Conservation (phyloP, 306 rosid genomes). For the Glycine soja region DNA sequence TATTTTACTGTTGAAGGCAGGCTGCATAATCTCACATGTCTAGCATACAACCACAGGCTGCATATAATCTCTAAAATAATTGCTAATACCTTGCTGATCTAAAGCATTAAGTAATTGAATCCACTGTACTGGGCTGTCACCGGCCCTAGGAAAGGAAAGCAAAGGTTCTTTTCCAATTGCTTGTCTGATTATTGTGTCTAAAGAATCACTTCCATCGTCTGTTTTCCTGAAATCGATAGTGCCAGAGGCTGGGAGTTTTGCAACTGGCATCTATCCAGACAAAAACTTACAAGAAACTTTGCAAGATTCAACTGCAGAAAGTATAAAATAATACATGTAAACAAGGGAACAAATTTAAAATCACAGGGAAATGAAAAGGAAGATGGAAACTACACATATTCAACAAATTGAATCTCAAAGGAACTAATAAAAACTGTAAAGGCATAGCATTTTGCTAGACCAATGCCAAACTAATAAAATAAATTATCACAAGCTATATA, state of each 20-base stretch:
- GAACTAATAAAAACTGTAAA: conserved; percentile 9
- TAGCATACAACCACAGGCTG: conserved; percentile 8
- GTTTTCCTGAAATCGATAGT: conserved; percentile 70
- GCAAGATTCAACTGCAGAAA: conserved; percentile 50
- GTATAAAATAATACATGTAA: conserved; percentile 31
- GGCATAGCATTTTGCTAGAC: conserved; percentile 1
- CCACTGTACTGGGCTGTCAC: conserved; percentile 83
- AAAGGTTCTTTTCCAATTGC: conserved; percentile 80
- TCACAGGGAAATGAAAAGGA: conserved; percentile 10
- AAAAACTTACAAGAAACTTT: conserved; percentile 44
- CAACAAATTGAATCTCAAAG: conserved; percentile 32
- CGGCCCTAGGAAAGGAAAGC: conserved; percentile 73
- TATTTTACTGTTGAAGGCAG: conserved; percentile 14
- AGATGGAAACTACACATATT: not conserved
- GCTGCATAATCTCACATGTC: conserved; percentile 19
- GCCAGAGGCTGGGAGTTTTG: conserved; percentile 65
- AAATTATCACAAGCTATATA: not conserved
- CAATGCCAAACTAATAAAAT: conserved; percentile 7
- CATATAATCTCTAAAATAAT: not conserved
- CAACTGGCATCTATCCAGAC: conserved; percentile 76
- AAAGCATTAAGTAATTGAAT: conserved; percentile 86
- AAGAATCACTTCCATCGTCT: conserved; percentile 77
- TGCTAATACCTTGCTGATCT: conserved; percentile 83
- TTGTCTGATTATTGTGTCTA: conserved; percentile 76
- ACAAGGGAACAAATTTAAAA: conserved; percentile 26